phyloP scores from a whole-genome alignment of 176 grass and related monocot genomes.

The Eragrostis nindensis region DNA sequence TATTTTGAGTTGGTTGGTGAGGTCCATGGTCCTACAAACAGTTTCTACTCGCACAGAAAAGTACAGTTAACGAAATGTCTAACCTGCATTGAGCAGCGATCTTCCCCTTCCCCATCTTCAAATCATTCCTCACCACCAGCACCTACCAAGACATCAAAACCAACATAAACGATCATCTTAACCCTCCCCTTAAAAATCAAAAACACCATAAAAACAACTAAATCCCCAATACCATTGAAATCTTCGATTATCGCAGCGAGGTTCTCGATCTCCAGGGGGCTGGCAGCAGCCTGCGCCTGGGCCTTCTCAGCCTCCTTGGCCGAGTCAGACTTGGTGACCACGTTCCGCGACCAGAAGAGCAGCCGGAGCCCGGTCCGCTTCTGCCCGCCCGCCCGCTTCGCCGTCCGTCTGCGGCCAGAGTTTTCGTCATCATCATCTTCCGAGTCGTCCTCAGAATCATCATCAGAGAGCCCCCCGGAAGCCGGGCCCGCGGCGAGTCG shows the following conservation, averaged over 20 bases:
- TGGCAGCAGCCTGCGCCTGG: constrained; percentile 28
- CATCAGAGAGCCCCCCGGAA: constrained; percentile 18
- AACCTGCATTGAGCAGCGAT: constrained; percentile 98
- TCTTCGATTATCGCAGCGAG: constrained; percentile 88
- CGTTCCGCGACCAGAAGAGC: constrained; percentile 59
- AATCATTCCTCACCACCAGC: constrained; percentile 92
- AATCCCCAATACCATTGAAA: constrained; percentile 78
- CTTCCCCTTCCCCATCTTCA: constrained; percentile 99
- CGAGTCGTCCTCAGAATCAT: constrained; percentile 49
- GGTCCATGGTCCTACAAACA: not conserved
- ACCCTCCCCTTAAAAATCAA: not conserved
- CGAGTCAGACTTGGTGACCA: constrained; percentile 52
- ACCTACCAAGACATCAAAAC: constrained; percentile 50
- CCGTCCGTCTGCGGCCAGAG: constrained; percentile 7
- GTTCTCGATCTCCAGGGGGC: constrained; percentile 77
- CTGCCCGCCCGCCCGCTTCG: constrained; percentile 28
- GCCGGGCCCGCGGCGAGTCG: not conserved
- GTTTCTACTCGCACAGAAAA: not conserved
- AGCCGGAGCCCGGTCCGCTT: constrained; percentile 53
- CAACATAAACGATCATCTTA: not conserved
- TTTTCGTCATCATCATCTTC: constrained; percentile 74
- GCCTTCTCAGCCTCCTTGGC: constrained; percentile 41
- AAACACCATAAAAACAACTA: not conserved
- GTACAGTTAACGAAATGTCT: not conserved
- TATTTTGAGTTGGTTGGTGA: not conserved